These are phyloP conservation scores for Candida tunisiensis DNA, from an alignment of 1,139 yeast genomes.

Conservation along the genomic window DNA sequence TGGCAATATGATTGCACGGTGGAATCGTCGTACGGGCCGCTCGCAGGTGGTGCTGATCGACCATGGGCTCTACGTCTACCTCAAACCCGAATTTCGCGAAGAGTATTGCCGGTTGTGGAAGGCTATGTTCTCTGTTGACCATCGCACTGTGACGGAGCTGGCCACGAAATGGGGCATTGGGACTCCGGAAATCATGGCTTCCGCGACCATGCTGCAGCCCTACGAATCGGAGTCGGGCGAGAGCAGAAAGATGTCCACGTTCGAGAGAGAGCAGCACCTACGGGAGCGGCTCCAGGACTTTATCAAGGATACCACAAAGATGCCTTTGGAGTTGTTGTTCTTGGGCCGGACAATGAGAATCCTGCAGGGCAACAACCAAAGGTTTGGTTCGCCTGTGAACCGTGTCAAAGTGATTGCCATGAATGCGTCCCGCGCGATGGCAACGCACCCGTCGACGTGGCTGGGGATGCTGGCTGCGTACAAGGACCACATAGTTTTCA, in stretches of 20 bases:
- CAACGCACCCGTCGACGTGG: too few species aligned
- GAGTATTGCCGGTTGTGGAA: conserved; percentile 53
- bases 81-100: conserved; percentile 31
- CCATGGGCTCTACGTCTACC: conserved; percentile 53
- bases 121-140: conserved; percentile 37
- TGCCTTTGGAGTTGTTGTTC: conserved; percentile 52
- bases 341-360: conserved; percentile 58
- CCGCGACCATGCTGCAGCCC: conserved; percentile 39
- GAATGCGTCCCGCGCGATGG: background rate
- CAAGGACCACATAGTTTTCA: too few species aligned
- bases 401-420: conserved; percentile 38
- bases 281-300: conserved; percentile 28
- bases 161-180: conserved; percentile 55
- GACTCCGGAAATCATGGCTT: conserved; percentile 46
- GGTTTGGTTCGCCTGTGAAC: conserved; percentile 58
- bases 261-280: conserved; percentile 23
- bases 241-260: conserved; percentile 6
- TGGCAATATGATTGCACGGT: conserved; percentile 48
- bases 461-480: too few species aligned
- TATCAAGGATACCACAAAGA: conserved; percentile 42
- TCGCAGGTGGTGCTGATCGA: conserved; percentile 46
- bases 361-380: conserved; percentile 51
- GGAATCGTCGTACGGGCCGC: conserved; percentile 14
- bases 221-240: conserved; percentile 7
- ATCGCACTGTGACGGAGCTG: conserved; percentile 29